Base-by-base conservation (phyloP, 2,329 filamentous ascomycete genomes). In the Cercospora zeina region DNA sequence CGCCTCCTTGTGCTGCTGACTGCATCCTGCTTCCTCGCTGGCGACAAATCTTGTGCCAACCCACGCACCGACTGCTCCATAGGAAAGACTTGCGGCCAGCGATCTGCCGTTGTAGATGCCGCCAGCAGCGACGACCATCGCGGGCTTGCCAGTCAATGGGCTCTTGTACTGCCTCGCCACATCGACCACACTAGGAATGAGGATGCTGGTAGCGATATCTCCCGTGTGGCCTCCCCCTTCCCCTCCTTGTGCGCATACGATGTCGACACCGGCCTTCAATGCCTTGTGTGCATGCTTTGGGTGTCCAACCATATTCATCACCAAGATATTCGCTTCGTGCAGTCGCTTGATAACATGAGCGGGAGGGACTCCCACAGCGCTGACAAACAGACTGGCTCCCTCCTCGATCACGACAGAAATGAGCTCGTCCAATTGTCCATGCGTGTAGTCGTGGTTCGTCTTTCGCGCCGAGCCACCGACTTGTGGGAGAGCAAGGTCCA, bases 261-360 rank as follows among this genome's bases (percentile, higher is more conserved):
- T 88, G 77, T 97, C 93, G 9, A 96, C 91, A 47, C 93, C 93
- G 0, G 88, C 85, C 54, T 91, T 86, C 3, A 97, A 80, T 2
- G 93, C 93, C 79, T 97, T 97, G 74, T 88, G 85, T 0, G 93
- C 93, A 75, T 97, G 93, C 74, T 89, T 91, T 1, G 93, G 93
- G 70, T 93, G 90, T 0, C 93, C 93, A 19, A 97, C 92, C 93
- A 97, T 97, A 76, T 97, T 97, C 92, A 97, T 97, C 36, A 97
- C 83, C 62, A 96, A 74, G 42, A 97, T 89, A 0, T 89, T 90
- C 0, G 89, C 88, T 8, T 83, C 82, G 73, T 97, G 93, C 49
- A 97, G 81, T 50, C 86, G 80, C 68, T 90, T 86, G 61, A 97
- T 89, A 4, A 93, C 85, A 61, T 80, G 76, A 50, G 80, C 79